Evolutionary conservation across 257 asterid genomes (phyloP), one percentile per base, ranked within the genome.

Genomic region (Penstemon eatonii): DNA sequence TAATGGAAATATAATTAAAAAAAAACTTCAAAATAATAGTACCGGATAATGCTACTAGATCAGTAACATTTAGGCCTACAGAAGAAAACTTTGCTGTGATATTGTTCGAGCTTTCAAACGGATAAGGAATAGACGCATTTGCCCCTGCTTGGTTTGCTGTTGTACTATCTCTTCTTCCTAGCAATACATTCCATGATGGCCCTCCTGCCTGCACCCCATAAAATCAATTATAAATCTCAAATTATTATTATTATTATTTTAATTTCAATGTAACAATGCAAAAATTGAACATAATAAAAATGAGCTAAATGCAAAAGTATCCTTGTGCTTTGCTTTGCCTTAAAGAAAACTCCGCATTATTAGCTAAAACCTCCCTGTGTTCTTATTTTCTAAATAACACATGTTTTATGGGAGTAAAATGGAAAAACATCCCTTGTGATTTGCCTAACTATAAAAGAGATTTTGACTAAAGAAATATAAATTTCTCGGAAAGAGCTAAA

Each of bases 21-120:
- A n/a, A 56, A 41, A 36, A 18, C 7, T 9, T 33, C 5, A 7
- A 40, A 8, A 0, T n/a, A 12, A 51, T 10, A 25, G 45, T 55
- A 80, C 85, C 85, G 0, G 85, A 80, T 51, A 74, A 56, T 9
- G 80, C 80, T 7, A 80, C 85, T 44, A 80, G 64, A 68, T 80
- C 85, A 1, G 78, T 74, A 13, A 68, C 44, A 65, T 73, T 71
- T 49, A 80, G 65, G 7, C 77, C 79, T 42, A 63, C 53, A 1
- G 6, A 63, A 4, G 55, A 46, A 60, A 80, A 80, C 40, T 49
- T 75, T 15, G 66, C 19, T 9, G 3, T 45, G 70, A 77, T 7
- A 15, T 5, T 7, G 55, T 7, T 4, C 41, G 11, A 5, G 52
- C 39, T 67, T 5, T 63, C 75, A 6, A 49, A 47, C 3, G 82